phyloP scores from a whole-genome alignment of 352 stramenopile species.

The Globisporangium emineosum region DNA sequence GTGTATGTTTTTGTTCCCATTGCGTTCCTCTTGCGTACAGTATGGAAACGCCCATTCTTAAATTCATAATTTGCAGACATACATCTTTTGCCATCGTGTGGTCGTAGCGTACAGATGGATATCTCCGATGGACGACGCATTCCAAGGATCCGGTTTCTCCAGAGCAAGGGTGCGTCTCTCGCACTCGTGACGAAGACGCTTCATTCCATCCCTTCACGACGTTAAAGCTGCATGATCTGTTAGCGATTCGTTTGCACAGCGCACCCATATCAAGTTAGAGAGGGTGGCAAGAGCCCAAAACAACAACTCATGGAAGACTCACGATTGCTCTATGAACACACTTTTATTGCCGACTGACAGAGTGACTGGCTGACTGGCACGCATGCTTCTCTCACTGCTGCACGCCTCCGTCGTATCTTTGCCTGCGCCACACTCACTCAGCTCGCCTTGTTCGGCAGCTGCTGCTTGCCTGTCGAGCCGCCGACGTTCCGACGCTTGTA shows the following conservation, averaged over 20 bases:
- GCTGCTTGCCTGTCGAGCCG: background rate
- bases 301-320: background rate
- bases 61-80: too few species aligned
- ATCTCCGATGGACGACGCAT: background rate
- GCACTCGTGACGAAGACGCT: too few species aligned
- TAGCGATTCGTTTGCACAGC: background rate
- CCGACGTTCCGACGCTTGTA: constrained; percentile 74
- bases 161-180: too few species aligned
- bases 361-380: background rate
- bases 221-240: background rate
- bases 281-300: background rate
- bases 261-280: background rate
- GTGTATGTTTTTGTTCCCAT: background rate
- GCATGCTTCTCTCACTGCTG: background rate
- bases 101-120: background rate
- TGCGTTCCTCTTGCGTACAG: background rate
- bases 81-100: background rate
- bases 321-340: constrained; percentile 10
- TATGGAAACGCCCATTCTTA: background rate
- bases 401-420: background rate
- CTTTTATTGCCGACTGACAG: background rate
- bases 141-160: background rate
- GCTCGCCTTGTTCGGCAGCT: background rate
- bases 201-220: background rate
- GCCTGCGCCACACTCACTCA: background rate